Base-by-base conservation (phyloP, 257 asterid genomes). In the Oldenlandia corymbosa region DNA sequence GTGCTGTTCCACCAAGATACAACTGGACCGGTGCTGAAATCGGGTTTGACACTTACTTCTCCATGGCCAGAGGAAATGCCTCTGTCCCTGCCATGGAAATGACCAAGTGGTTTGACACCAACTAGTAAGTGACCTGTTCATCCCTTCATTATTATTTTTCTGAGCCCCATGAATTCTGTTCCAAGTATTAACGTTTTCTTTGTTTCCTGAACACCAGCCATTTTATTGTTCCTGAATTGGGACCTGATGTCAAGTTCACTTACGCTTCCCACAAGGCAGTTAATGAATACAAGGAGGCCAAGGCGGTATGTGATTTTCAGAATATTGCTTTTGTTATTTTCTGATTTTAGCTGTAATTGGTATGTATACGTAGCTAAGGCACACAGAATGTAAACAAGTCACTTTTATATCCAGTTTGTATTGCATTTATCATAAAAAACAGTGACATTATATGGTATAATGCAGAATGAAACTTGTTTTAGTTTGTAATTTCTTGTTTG, bases 31-130 rank as follows among this genome's bases (percentile, higher is more conserved):
- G 96, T 62, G 96, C 88, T 48, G 98, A 91, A 87, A 85, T 91
- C 49, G 94, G 92, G 39, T 78, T 77, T 51, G 84, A 89, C 71
- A 85, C 91, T 49, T 91, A 84, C 84, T 91, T 91, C 83, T 91
- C 98, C 64, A 91, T 91, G 98, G 98, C 98, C 71, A 91, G 98
- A 78, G 98, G 98, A 78, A 91, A 91, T 80, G 96, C 96, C 55
- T 83, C 98, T 26, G 98, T 88, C 52, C 98, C 98, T 48, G 98
- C 98, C 67, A 91, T 91, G 98, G 98, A 91, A 65, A 91, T 91
- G 98, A 91, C 98, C 81, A 91, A 91, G 91, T 91, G 96, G 96
- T 91, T 91, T 27, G 98, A 91, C 70, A 91, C 98, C 80, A 91
- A 91, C 88, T 91, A 91, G 98, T 91, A 75, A 91, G 98, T 86